Evolutionary conservation across 768 basidiomycete genomes (phyloP).

Genomic region (Strobilomyces echinocephalus): DNA sequence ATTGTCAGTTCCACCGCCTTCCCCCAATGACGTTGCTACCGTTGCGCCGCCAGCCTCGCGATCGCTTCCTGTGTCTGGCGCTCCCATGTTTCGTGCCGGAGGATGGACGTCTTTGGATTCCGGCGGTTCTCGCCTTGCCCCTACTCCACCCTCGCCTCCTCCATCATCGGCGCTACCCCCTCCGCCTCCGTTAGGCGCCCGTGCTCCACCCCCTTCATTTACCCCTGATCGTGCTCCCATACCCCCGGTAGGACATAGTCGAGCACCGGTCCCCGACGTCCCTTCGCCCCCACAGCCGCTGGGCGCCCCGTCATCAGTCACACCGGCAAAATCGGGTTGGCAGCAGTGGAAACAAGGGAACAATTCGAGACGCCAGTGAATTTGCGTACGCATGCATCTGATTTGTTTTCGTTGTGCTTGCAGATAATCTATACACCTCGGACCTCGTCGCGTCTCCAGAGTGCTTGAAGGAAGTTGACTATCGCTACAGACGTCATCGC

Average conservation of each 20-base stretch:
- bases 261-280: slow-evolving; percentile 4
- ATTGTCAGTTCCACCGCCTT: slow-evolving; percentile 9
- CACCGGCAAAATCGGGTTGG: slow-evolving; percentile 43
- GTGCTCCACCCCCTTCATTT: not conserved
- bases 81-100: slow-evolving; percentile 52
- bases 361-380: slow-evolving; percentile 19
- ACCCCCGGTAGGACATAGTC: slow-evolving; percentile 1
- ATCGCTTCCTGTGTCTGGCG: slow-evolving; percentile 18
- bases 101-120: slow-evolving; percentile 69
- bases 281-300: slow-evolving; percentile 11
- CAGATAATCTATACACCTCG: slow-evolving; percentile 2
- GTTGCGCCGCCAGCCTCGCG: slow-evolving; percentile 15
- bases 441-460: not conserved
- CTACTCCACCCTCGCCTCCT: slow-evolving; percentile 21
- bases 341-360: slow-evolving; percentile 43
- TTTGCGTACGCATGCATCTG: not conserved
- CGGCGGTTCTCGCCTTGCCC: slow-evolving; percentile 30
- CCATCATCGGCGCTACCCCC: slow-evolving; percentile 12
- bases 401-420: not conserved
- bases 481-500: slow-evolving; percentile 13
- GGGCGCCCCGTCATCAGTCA: slow-evolving; percentile 14
- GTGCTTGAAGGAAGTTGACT: slow-evolving; percentile 1
- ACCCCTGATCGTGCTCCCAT: not conserved
- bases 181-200: slow-evolving; percentile 13
- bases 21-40: slow-evolving; percentile 9